Evolutionary conservation across 345 rosid genomes (phyloP), one percentile per base, ranked within the genome.

Genomic region (Leavenworthia alabamica): DNA sequence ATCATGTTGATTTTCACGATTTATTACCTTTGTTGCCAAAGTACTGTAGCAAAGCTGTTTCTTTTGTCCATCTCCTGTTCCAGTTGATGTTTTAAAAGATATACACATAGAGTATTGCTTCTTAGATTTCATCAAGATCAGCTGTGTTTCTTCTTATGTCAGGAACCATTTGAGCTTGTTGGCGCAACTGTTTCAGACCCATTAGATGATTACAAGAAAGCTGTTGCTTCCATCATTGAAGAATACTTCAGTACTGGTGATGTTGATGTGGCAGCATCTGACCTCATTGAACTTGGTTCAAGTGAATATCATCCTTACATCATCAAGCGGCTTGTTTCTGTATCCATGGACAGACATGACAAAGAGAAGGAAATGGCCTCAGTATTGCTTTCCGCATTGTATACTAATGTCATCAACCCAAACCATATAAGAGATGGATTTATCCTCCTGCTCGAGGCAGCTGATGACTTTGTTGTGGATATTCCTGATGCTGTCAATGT

Each of bases 281-380:
- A 89, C 72, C 85, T 89, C 46, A 83, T 80, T 68, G 97, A 89
- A 68, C 86, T 89, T 77, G 97, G 92, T 47, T 86, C 88, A 13
- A 83, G 85, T 53, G 62, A 83, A 51, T 89, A 83, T 80, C 95
- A 83, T 78, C 92, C 95, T 4, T 89, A 84, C 69, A 81, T 89
- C 62, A 78, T 89, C 41, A 89, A 89, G 76, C 74, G 97, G 60
- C 88, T 89, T 24, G 86, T 89, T 56, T 89, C 97, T 60, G 82
- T 86, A 75, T 79, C 97, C 75, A 84, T 89, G 97, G 97, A 89
- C 72, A 81, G 90, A 63, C 95, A 83, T 82, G 97, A 89, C 74
- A 89, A 86, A 75, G 95, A 89, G 83, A 89, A 89, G 77, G 97
- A 89, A 80, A 89, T 89, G 97, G 82, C 97, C 47, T 89, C 95